Base-by-base conservation (phyloP, 2,329 filamentous ascomycete species). In the Aspergillus sp. region DNA sequence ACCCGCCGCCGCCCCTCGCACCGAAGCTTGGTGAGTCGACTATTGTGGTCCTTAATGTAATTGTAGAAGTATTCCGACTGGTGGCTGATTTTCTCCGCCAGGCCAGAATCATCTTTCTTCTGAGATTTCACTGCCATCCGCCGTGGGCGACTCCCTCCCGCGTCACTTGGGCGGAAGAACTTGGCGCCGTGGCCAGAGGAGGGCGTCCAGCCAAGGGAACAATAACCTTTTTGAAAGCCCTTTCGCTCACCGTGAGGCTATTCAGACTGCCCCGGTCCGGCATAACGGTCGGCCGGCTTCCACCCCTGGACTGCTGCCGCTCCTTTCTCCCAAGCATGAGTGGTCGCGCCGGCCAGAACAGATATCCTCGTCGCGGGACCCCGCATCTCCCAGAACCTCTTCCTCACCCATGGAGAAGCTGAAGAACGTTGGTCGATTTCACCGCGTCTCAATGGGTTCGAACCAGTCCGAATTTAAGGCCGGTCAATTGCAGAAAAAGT, bases 361-460 rank as follows among this genome's bases (percentile, higher is more conserved):
- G 44, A 53, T 51, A 48, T 42, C 54, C 45, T 57, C 50, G 43
- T 39, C 54, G 49, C 50, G 43, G 34, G 4, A 59, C 60, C 45
- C 48, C 58, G 20, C 58, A 47, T 24, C 60, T 51, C 15, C 63
- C n/a, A 61, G 63, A 32, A 38, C 18, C 34, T 48, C 44, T 43
- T 54, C 39, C 22, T 66, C 68, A 13, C 59, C 64, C 42, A 66
- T 68, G 57, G 63, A 63, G 22, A 72, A 66, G 49, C 48, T 71
- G 55, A 71, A 68, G 50, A 63, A 55, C 34, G 66, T 70, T 22
- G 60, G 65, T n/a, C 66, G 60, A 39, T 65, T 67, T 26, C 68
- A 67, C 17, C 65, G 68, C 17, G 53, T 62, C 13, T 72, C 70
- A 2, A 61, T 67, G 17, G 55, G 55, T 3, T 60, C 64, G 24